These are phyloP conservation scores for Capsicum chinense DNA, from an alignment of 257 asterid species.

Conservation along the genomic window DNA sequence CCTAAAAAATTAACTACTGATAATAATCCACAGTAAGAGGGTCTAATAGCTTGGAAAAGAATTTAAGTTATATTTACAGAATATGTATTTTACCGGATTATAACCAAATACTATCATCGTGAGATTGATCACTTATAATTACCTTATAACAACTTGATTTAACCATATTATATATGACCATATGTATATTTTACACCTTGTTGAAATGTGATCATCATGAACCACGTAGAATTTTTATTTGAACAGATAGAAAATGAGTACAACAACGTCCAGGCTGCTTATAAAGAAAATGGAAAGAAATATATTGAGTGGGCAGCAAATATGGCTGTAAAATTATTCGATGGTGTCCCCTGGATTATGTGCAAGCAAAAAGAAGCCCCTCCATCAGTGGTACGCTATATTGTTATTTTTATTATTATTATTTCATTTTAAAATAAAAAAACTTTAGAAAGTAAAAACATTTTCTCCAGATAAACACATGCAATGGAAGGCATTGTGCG, in stretches of 20 bases:
- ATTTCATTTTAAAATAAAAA: not conserved
- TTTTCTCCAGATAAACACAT: slow-evolving; percentile 65
- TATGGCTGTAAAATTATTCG: slow-evolving; percentile 61
- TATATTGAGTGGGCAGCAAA: slow-evolving; percentile 90
- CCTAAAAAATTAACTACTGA: too few relatives aligned
- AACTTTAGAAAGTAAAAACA: not conserved
- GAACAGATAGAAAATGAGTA: slow-evolving; percentile 88
- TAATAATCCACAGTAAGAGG: too few relatives aligned
- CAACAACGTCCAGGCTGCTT: slow-evolving; percentile 73
- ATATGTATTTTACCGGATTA: too few relatives aligned
- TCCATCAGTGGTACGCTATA: slow-evolving; percentile 39
- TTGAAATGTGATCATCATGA: too few relatives aligned
- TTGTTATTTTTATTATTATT: not conserved
- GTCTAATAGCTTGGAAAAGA: too few relatives aligned
- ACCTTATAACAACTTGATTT: not conserved
- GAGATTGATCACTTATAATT: not conserved
- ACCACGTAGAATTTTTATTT: not conserved
- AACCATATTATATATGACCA: too few relatives aligned
- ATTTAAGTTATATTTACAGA: too few relatives aligned
- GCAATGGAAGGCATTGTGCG: slow-evolving; percentile 95
- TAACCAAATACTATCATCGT: too few relatives aligned
- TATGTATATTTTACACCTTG: too few relatives aligned
- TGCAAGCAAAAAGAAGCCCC: slow-evolving; percentile 96
- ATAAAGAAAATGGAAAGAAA: slow-evolving; percentile 61
- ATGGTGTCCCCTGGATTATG: slow-evolving; percentile 86